Evolutionary conservation across 1,139 yeast genomes (phyloP).

Genomic region (Geotrichum fermentans): DNA sequence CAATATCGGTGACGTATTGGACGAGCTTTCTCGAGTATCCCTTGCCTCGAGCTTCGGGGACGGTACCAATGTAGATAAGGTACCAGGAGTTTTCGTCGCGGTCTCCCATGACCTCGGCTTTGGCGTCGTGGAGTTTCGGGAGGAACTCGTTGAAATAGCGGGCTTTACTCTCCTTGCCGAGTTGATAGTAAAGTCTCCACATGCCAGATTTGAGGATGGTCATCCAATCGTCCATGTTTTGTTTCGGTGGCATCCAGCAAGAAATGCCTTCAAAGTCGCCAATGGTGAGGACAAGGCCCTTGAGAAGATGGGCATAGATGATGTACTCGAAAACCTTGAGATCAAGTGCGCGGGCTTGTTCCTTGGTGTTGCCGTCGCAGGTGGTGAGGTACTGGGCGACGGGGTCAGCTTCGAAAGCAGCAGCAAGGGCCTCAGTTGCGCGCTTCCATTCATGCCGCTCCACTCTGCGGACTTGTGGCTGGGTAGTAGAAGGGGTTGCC

Average conservation of each 20-base stretch:
- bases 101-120: conserved; percentile 33
- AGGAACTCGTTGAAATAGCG: conserved; percentile 55
- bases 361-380: conserved; percentile 40
- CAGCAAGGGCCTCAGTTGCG: conserved; percentile 52
- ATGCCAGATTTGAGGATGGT: conserved; percentile 55
- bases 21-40: conserved; percentile 59
- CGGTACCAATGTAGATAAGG: conserved; percentile 58
- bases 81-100: conserved; percentile 47
- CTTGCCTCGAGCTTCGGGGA: conserved; percentile 57
- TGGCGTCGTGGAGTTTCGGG: conserved; percentile 52
- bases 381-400: conserved; percentile 49
- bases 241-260: conserved; percentile 58
- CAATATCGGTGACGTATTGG: conserved; percentile 50
- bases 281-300: conserved; percentile 52
- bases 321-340: conserved; percentile 52
- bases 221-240: conserved; percentile 43
- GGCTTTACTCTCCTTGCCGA: conserved; percentile 49
- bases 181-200: conserved; percentile 49
- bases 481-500: not conserved
- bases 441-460: conserved; percentile 45
- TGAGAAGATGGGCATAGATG: conserved; percentile 51
- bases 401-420: conserved; percentile 50
- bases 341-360: conserved; percentile 42
- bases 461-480: conserved; percentile 29
- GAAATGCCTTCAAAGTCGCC: conserved; percentile 59